phyloP scores from a whole-genome alignment of 2,329 filamentous ascomycete genomes.

The Scedosporium minutisporum region DNA sequence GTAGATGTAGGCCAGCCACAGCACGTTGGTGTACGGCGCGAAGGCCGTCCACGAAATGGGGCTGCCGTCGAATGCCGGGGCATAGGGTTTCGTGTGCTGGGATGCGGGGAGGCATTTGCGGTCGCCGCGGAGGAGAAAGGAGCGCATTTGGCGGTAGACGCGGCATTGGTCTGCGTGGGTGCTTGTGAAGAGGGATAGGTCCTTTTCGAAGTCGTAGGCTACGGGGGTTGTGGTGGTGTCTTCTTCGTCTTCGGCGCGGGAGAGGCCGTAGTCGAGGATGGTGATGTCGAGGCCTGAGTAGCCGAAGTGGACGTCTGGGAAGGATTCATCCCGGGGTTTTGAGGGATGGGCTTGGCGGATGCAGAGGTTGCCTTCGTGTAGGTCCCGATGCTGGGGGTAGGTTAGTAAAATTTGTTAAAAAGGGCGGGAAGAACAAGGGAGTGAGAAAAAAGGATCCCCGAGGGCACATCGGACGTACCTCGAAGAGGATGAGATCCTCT shows the following conservation, averaged over 20 bases:
- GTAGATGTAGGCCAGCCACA: conserved; percentile 56
- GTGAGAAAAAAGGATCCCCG: too few species aligned
- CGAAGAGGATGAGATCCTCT: conserved; percentile 48
- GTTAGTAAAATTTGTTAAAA: neutral
- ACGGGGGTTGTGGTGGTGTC: conserved; percentile 27
- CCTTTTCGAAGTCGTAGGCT: conserved; percentile 50
- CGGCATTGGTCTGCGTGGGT: conserved; percentile 50
- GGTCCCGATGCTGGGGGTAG: conserved; percentile 45
- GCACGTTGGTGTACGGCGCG: conserved; percentile 53
- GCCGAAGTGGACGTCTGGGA: conserved; percentile 35
- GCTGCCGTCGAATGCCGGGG: conserved; percentile 29
- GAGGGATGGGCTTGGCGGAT: conserved; percentile 34
- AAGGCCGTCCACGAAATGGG: conserved; percentile 44
- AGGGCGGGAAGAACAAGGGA: neutral
- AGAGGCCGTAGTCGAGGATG: conserved; percentile 56
- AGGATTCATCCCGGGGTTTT: neutral
- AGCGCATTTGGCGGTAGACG: conserved; percentile 54
- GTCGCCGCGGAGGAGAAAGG: conserved; percentile 42
- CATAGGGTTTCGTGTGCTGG: conserved; percentile 37
- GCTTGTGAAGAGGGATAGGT: conserved; percentile 50
- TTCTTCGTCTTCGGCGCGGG: conserved; percentile 40
- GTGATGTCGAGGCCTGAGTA: conserved; percentile 54
- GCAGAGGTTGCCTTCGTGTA: conserved; percentile 58
- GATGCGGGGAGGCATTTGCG: conserved; percentile 38
- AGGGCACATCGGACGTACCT: conserved; percentile 30